These are phyloP conservation scores for Coemansia guatemalensis DNA, from an alignment of 192 early-diverging fungal species.

Conservation along the genomic window DNA sequence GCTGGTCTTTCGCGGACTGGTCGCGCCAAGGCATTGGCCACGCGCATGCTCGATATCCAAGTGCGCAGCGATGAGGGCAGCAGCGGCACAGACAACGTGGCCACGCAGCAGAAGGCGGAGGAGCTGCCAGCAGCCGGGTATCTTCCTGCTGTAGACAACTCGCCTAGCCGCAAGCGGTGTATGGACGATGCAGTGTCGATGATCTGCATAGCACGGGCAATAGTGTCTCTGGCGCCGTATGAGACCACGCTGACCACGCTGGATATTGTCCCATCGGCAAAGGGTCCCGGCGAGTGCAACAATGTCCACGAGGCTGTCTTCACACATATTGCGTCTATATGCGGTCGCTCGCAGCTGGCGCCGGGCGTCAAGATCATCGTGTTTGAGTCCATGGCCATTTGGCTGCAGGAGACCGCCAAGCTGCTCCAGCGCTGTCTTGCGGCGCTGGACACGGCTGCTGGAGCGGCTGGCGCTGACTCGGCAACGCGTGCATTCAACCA, in stretches of 20 bases:
- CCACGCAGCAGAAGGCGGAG: not conserved
- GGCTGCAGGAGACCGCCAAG: constrained; percentile 62
- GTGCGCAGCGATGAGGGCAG: not conserved
- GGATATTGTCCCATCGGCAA: constrained; percentile 15
- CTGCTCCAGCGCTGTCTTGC: constrained; percentile 36
- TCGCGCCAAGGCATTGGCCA: constrained; percentile 26
- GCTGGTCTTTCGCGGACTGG: constrained; percentile 15
- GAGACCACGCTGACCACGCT: constrained; percentile 34
- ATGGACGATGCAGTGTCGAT: constrained; percentile 51
- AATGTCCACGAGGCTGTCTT: constrained; percentile 64
- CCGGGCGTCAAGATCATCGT: constrained; percentile 66
- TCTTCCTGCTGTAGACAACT: constrained; percentile 15
- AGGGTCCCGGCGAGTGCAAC: constrained; percentile 17
- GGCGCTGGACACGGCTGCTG: not conserved
- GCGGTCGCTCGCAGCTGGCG: constrained; percentile 62
- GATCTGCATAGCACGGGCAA: constrained; percentile 50
- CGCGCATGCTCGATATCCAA: constrained; percentile 24
- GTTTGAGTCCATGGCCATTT: constrained; percentile 73
- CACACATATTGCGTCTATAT: constrained; percentile 61
- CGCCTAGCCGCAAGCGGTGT: constrained; percentile 18
- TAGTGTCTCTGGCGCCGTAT: constrained; percentile 37
- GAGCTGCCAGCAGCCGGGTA: not conserved
- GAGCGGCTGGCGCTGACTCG: not conserved
- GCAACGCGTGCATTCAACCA: constrained; percentile 1
- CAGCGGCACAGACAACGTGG: not conserved